Base-by-base conservation (phyloP, 2,329 filamentous ascomycete genomes). In the Paecilomyces sp. region DNA sequence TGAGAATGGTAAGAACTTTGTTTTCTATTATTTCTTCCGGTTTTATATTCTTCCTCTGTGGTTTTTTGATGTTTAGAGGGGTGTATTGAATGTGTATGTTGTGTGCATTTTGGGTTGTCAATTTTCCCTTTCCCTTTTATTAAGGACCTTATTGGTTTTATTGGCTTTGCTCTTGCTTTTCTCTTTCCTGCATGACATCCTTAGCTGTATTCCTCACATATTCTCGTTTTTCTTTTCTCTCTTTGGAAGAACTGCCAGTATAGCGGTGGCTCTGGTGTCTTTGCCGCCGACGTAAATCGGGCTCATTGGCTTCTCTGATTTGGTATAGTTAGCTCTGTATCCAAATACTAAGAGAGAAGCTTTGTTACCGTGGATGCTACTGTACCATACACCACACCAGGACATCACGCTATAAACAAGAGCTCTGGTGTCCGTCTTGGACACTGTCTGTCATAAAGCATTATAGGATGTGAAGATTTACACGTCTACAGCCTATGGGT, bases 1-100 rank as follows among this genome's bases (percentile, higher is more conserved):
- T 55, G 66, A 70, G 60, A 54, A 63, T 63, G 75, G 77, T 77
- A 62, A 65, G 71, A 51, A 31, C 18, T 28, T 30, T 30, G 41
- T 52, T 31, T 12, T 59, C 6, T 57, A 34, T 41, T 61, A 57
- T 12, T 41, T 30, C 55, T 59, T 28, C 25, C 2, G 6, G 18
- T 57, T 54, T 54, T 54, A 3, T 50, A 57, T n/a, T n/a, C 31
- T 33, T 33, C 11, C 2, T 12, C 41, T 60, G 33, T 51, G 55
- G 58, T 53, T 22, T 22, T 24, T 24, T 56, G 30, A 18, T 11
- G 1, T 30, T 22, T 8, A 18, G 9, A 9, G 3, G 41, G n/a
- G 3, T 18, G 3, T 33, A 33, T 33, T 33, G 8, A 3, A 3
- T 33, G 31, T 33, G 15, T 47, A 33, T 33, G 31, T 33, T 11